phyloP scores from a whole-genome alignment of 2,329 filamentous ascomycete genomes.

The Sporothrix luriei region DNA sequence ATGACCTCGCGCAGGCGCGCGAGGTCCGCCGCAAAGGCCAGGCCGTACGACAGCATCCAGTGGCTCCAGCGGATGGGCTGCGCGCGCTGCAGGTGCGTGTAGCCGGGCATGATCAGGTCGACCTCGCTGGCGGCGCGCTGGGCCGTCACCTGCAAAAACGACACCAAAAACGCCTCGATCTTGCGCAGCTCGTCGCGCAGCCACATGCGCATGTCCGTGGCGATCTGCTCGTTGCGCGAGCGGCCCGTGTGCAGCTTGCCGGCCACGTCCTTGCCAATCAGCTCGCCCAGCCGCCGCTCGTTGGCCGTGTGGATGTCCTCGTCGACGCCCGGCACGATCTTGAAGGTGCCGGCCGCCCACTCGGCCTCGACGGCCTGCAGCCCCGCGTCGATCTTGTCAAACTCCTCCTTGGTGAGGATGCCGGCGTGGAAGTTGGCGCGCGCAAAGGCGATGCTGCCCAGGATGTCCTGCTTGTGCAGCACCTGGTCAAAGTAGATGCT shows the following conservation, averaged over 20 bases:
- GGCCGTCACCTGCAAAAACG: slow-evolving; percentile 69
- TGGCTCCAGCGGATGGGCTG: slow-evolving; percentile 80
- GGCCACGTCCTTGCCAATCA: slow-evolving; percentile 81
- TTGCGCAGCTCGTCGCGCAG: slow-evolving; percentile 71
- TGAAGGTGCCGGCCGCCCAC: slow-evolving; percentile 56
- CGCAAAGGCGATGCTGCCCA: slow-evolving; percentile 78
- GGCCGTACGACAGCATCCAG: slow-evolving; percentile 76
- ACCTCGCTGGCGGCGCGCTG: slow-evolving; percentile 73
- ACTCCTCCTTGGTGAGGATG: slow-evolving; percentile 73
- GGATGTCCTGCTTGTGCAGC: slow-evolving; percentile 79
- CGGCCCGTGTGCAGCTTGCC: slow-evolving; percentile 89
- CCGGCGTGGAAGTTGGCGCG: slow-evolving; percentile 74
- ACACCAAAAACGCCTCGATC: slow-evolving; percentile 69
- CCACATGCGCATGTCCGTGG: slow-evolving; percentile 89
- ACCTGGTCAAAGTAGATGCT: slow-evolving; percentile 76
- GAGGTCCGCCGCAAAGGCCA: slow-evolving; percentile 72
- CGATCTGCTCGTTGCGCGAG: slow-evolving; percentile 87
- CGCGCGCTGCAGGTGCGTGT: slow-evolving; percentile 84
- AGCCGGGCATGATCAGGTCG: slow-evolving; percentile 80
- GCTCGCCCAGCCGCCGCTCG: slow-evolving; percentile 73
- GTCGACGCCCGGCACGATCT: slow-evolving; percentile 56
- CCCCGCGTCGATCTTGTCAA: slow-evolving; percentile 71
- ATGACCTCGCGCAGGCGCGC: slow-evolving; percentile 74
- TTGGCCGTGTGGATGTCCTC: slow-evolving; percentile 70
- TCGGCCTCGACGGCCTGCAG: slow-evolving; percentile 60